Evolutionary conservation across 2,329 filamentous ascomycete genomes (phyloP).

Genomic region (Cordyceps farinosa): DNA sequence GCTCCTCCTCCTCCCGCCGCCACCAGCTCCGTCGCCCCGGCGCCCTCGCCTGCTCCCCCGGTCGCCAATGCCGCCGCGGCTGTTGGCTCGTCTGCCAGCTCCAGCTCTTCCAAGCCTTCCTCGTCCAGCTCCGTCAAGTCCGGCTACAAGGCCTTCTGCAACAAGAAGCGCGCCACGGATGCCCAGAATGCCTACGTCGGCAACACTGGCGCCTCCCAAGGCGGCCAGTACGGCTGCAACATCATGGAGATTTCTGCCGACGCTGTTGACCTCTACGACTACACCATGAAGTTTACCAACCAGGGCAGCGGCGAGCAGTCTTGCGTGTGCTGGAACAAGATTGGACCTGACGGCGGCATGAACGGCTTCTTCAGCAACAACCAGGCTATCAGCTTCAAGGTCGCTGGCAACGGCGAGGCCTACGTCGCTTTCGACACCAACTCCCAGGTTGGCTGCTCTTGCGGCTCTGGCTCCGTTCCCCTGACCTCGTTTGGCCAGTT

Average conservation of each 20-base stretch:
- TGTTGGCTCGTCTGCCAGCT: conserved; percentile 4
- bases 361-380: conserved; percentile 47
- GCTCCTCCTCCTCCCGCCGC: conserved; percentile 14
- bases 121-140: conserved; percentile 16
- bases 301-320: conserved; percentile 32
- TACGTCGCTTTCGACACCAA: conserved; percentile 43
- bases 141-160: conserved; percentile 34
- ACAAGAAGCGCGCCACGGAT: conserved; percentile 44
- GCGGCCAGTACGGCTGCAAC: conserved; percentile 49
- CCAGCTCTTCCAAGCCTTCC: conserved; percentile 7
- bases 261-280: conserved; percentile 40
- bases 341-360: conserved; percentile 41
- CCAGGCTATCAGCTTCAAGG: conserved; percentile 39
- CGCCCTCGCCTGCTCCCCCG: neutral
- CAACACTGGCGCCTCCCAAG: conserved; percentile 37
- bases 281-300: conserved; percentile 41
- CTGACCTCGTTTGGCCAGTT: conserved; percentile 39
- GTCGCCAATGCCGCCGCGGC: neutral
- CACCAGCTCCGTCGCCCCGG: conserved; percentile 14
- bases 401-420: conserved; percentile 36
- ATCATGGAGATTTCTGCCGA: conserved; percentile 40
- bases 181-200: conserved; percentile 46
- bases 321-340: conserved; percentile 52
- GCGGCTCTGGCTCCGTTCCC: conserved; percentile 33
- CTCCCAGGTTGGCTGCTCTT: conserved; percentile 48